Evolutionary conservation across 83 land plant genomes (phyloP).

Genomic region (Isoetes engelmannii): DNA sequence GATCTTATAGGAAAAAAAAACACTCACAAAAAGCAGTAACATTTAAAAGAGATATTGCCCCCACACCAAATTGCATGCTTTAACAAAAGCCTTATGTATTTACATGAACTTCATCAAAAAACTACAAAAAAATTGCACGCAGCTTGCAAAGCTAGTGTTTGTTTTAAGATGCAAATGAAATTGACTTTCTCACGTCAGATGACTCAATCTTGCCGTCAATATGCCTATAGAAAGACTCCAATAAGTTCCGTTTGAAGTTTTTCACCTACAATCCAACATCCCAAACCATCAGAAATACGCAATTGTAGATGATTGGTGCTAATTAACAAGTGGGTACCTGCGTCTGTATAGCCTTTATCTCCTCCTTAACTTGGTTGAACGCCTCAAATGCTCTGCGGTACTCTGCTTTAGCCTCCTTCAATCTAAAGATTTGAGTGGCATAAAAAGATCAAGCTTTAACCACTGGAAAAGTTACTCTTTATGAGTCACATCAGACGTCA

Average conservation of each 20-base stretch:
- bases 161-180: too few relatives aligned
- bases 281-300: neutral
- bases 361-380: constrained; percentile 16
- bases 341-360: constrained; percentile 16
- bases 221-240: constrained; percentile 23
- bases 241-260: constrained; percentile 14
- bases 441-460: neutral
- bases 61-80: too few relatives aligned
- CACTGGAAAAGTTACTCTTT: neutral
- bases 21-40: too few relatives aligned
- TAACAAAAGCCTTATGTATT: too few relatives aligned
- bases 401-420: constrained; percentile 8
- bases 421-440: constrained; percentile 4
- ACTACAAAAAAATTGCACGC: too few relatives aligned
- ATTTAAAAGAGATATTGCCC: too few relatives aligned
- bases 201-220: constrained; percentile 6
- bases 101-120: too few relatives aligned
- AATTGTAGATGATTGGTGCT: neutral
- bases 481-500: too few relatives aligned
- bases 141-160: too few relatives aligned
- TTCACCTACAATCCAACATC: constrained; percentile 6
- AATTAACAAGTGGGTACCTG: constrained; percentile 10
- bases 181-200: neutral
- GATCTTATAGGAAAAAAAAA: too few relatives aligned
- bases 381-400: constrained; percentile 22